Conservation (phyloP, 441 rosid genomes). For the Syzygium malaccense region DNA sequence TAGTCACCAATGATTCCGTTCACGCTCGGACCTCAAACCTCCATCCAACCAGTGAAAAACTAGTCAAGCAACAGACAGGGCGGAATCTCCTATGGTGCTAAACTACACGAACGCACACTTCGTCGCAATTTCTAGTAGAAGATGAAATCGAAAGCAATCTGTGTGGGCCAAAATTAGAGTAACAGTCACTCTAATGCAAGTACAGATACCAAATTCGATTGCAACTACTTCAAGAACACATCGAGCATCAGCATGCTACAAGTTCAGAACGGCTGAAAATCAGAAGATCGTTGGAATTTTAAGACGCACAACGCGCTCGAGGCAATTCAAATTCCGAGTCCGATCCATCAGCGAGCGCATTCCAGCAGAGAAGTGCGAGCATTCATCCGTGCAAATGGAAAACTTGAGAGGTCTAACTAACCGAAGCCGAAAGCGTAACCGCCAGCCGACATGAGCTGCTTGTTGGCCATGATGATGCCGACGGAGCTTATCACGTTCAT, state of each 20-base stretch:
- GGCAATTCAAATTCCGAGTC: neutral
- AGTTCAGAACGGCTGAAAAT: neutral
- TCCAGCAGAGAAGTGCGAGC: neutral
- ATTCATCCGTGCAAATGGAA: neutral
- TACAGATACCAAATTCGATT: neutral
- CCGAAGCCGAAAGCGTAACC: conserved; percentile 80
- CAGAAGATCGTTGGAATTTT: neutral
- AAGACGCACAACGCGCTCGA: neutral
- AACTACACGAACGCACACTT: neutral
- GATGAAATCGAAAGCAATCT: neutral
- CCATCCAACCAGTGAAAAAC: neutral
- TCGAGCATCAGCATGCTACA: neutral
- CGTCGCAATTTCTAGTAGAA: neutral
- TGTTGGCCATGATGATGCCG: conserved; percentile 85
- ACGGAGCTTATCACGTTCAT: conserved; percentile 83
- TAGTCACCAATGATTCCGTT: neutral
- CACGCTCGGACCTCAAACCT: neutral
- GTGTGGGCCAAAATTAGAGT: neutral
- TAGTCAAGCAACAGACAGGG: neutral
- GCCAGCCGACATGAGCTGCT: conserved; percentile 78
- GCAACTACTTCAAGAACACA: neutral
- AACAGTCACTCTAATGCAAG: neutral
- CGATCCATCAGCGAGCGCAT: neutral
- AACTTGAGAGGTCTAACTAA: conserved; percentile 21
- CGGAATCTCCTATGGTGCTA: neutral